Conservation (phyloP, 1,284 basidiomycete genomes). For the Malassezia equina region DNA sequence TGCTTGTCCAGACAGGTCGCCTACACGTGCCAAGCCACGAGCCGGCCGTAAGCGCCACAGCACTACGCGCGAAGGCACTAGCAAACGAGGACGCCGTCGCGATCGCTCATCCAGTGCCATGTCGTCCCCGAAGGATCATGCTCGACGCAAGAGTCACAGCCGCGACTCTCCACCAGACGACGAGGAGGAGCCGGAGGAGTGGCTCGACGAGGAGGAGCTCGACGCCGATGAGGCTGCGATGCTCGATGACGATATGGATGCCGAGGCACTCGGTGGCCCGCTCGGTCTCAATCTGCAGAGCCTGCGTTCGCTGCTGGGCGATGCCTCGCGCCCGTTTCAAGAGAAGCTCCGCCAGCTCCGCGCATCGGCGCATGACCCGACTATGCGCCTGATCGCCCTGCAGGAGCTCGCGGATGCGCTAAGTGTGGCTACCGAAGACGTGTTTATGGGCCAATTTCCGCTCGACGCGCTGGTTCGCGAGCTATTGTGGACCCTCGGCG, state of each 20-base stretch:
- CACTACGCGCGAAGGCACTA: neutral
- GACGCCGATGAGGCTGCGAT: constrained; percentile 2
- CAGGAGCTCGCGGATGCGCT: constrained; percentile 90
- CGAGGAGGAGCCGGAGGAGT: constrained; percentile 3
- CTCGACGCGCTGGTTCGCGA: constrained; percentile 85
- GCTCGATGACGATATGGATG: constrained; percentile 1
- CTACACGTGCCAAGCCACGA: neutral
- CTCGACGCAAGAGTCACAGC: neutral
- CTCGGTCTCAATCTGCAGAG: constrained; percentile 38
- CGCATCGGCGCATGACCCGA: constrained; percentile 51
- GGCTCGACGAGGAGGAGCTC: constrained; percentile 9
- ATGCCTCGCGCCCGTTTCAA: constrained; percentile 26
- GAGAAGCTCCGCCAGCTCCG: constrained; percentile 31
- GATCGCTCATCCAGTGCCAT: neutral
- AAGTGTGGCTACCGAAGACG: constrained; percentile 94
- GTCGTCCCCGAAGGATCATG: neutral
- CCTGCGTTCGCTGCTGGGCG: constrained; percentile 41
- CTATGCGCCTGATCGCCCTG: constrained; percentile 67
- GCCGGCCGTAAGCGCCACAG: neutral
- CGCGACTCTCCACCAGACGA: neutral
- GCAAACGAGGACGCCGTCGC: neutral
- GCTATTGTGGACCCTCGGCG: constrained; percentile 80
- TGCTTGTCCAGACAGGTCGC: neutral
- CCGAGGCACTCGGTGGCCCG: constrained; percentile 54
- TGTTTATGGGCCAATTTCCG: constrained; percentile 84